Evolutionary conservation across 495 filamentous ascomycete species (phyloP).

Genomic region (Neurospora sp.): DNA sequence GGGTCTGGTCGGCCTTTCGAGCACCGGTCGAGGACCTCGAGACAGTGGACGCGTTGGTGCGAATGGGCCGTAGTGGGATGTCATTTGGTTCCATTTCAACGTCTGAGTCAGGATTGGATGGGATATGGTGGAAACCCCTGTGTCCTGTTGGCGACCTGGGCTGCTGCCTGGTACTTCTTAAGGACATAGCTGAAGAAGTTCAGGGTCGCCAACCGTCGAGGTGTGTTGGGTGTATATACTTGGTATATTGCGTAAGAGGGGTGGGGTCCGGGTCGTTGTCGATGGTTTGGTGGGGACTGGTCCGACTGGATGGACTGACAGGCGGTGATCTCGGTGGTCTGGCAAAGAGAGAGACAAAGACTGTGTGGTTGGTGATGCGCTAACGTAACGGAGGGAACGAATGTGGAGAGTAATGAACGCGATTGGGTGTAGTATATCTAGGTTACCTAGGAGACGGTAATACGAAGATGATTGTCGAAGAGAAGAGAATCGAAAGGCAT

Average conservation of each 20-base stretch:
- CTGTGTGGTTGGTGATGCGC: not conserved
- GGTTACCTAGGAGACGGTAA: not conserved
- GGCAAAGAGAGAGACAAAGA: not conserved
- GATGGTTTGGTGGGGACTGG: too few species aligned
- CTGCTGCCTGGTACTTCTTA: conserved; percentile 12
- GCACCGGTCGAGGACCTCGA: conserved; percentile 34
- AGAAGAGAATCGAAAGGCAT: not conserved
- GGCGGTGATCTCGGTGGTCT: not conserved
- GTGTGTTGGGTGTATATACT: not conserved
- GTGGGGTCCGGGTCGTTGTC: not conserved
- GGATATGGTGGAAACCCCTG: not conserved
- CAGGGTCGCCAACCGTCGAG: not conserved
- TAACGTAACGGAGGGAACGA: not conserved
- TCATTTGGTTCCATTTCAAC: conserved; percentile 25
- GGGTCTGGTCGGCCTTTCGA: conserved; percentile 34
- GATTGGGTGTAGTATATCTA: not conserved
- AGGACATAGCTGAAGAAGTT: conserved; percentile 14
- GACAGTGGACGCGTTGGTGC: conserved; percentile 38
- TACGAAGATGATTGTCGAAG: not conserved
- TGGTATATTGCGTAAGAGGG: not conserved
- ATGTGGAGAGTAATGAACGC: not conserved
- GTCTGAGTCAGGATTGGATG: not conserved
- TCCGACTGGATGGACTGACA: too few species aligned
- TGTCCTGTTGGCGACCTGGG: conserved; percentile 9
- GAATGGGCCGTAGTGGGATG: conserved; percentile 43